A percentile compares a stretch with the other conserved stretches of the same genome.
Evolutionary conservation across 345 rosid species (phyloP).

Genomic region (Leavenworthia alabamica): DNA sequence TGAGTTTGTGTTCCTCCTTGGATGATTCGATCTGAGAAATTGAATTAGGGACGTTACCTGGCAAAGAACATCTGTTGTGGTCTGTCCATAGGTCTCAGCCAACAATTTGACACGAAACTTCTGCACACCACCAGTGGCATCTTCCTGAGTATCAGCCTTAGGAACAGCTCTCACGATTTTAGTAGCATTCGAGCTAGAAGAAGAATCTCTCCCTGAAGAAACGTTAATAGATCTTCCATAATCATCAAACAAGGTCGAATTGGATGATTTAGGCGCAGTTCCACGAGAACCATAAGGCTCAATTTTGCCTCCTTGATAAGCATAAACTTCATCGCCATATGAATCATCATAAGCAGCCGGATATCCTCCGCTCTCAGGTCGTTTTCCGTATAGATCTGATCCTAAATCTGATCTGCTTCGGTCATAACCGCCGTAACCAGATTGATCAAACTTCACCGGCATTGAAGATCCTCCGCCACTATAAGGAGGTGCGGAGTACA

Average conservation of each 20-base stretch:
- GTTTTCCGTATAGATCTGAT: conserved; percentile 57
- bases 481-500: conserved; percentile 38
- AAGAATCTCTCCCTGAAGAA: conserved; percentile 53
- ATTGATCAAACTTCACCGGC: conserved; percentile 50
- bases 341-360: conserved; percentile 44
- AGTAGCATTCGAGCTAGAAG: no score
- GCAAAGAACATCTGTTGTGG: conserved; percentile 88
- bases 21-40: no score
- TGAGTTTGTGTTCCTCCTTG: no score
- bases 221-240: conserved; percentile 73
- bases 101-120: conserved; percentile 87
- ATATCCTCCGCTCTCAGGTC: conserved; percentile 44
- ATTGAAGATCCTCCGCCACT: conserved; percentile 35
- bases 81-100: conserved; percentile 79
- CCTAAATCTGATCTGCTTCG: conserved; percentile 48
- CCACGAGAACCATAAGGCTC: conserved; percentile 98
- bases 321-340: conserved; percentile 77
- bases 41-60: conserved; percentile 68
- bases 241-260: conserved; percentile 75
- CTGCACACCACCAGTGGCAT: conserved; percentile 79
- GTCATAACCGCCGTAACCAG: conserved; percentile 30
- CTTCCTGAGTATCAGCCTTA: conserved; percentile 76
- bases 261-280: conserved; percentile 70
- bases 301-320: conserved; percentile 72
- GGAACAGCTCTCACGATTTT: conserved; percentile 93